Conservation (phyloP, 2,329 filamentous ascomycete species). For the Talaromyces sp. region DNA sequence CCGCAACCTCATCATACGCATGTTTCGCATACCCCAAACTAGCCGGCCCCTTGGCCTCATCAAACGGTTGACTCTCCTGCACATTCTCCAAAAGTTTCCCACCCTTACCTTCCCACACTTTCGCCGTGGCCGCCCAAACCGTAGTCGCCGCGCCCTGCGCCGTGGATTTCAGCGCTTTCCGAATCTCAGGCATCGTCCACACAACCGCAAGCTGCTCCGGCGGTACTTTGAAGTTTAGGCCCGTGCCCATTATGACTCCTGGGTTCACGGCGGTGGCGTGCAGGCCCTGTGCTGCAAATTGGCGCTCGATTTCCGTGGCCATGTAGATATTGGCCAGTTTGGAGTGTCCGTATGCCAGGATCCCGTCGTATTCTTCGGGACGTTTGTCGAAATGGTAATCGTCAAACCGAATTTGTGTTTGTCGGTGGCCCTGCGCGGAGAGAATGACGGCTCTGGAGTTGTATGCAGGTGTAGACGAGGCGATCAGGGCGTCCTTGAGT, state of each 20-base stretch:
- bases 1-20: not conserved
- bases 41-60: not conserved
- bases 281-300: not conserved
- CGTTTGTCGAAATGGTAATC: constrained; percentile 7
- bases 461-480: constrained; percentile 1
- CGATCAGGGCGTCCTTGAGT: constrained; percentile 9
- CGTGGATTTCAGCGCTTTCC: not conserved
- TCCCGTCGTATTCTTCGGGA: constrained; percentile 6
- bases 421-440: constrained; percentile 6
- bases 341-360: constrained; percentile 7
- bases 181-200: not conserved
- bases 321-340: constrained; percentile 11
- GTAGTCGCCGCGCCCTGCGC: constrained; percentile 20
- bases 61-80: constrained; percentile 11
- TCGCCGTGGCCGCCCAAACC: constrained; percentile 30
- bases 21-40: constrained; percentile 9
- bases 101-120: constrained; percentile 26
- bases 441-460: constrained; percentile 7
- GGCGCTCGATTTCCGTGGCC: constrained; percentile 8
- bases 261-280: constrained; percentile 9
- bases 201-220: constrained; percentile 1
- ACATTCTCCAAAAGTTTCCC: constrained; percentile 15
- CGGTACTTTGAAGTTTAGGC: constrained; percentile 1
- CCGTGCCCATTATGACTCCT: constrained; percentile 2
- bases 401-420: constrained; percentile 6